Evolutionary conservation across 2,329 filamentous ascomycete species (phyloP).

Genomic region (Geosmithia putterillii): DNA sequence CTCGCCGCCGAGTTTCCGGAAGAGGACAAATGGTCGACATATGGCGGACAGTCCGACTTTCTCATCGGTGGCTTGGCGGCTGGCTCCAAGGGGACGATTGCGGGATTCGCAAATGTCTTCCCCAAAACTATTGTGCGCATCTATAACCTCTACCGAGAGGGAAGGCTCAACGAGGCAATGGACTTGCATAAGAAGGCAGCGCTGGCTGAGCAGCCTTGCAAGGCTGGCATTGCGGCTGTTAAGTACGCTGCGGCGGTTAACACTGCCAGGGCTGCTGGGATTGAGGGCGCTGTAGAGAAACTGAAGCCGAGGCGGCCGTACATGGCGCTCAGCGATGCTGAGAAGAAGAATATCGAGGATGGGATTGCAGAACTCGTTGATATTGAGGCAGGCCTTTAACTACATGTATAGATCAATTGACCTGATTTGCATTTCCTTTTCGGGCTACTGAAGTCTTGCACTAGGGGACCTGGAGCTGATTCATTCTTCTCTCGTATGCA

Average conservation of each 20-base stretch:
- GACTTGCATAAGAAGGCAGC: conserved; percentile 48
- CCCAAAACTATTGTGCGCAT: conserved; percentile 43
- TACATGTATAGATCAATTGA: not conserved
- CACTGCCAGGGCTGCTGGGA: conserved; percentile 45
- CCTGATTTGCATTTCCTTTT: not conserved
- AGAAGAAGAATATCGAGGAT: conserved; percentile 25
- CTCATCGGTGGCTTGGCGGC: conserved; percentile 46
- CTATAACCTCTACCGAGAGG: conserved; percentile 47
- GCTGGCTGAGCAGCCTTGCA: conserved; percentile 52
- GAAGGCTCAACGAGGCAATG: conserved; percentile 44
- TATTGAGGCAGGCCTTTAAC: conserved; percentile 18
- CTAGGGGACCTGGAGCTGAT: too few relatives aligned
- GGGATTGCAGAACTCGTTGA: conserved; percentile 29
- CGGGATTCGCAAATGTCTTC: conserved; percentile 51
- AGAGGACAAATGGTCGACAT: conserved; percentile 29
- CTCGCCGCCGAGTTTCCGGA: conserved; percentile 23
- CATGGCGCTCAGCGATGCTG: conserved; percentile 29
- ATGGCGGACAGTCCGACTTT: conserved; percentile 64
- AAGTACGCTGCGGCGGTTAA: conserved; percentile 55
- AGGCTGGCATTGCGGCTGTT: conserved; percentile 52
- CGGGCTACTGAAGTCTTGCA: not conserved
- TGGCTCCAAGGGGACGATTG: conserved; percentile 47
- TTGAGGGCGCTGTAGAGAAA: conserved; percentile 44
- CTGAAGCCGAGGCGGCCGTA: conserved; percentile 50
- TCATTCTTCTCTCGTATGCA: too few relatives aligned